phyloP scores from a whole-genome alignment of 2,329 filamentous ascomycete genomes.

The Paradendryphiella salina region DNA sequence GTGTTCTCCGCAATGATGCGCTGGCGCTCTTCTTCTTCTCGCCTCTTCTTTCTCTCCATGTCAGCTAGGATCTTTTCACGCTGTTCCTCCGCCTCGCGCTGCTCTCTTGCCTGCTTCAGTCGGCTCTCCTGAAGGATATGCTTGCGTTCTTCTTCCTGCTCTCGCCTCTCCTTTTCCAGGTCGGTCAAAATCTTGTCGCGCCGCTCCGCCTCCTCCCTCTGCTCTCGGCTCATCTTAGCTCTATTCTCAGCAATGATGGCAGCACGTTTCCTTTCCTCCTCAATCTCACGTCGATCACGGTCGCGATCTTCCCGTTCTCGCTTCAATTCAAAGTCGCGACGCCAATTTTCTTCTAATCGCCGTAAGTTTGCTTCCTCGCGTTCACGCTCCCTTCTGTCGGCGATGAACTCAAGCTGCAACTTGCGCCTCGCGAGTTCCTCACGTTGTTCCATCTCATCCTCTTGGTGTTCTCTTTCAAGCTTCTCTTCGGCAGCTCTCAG shows the following conservation, averaged over 20 bases:
- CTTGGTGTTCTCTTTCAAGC: conserved; percentile 42
- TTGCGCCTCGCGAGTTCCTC: conserved; percentile 44
- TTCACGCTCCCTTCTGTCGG: conserved; percentile 40
- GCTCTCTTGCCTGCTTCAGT: conserved; percentile 33
- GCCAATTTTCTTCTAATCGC: conserved; percentile 35
- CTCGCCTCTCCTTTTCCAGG: conserved; percentile 30
- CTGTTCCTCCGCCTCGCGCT: conserved; percentile 31
- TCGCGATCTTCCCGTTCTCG: conserved; percentile 37
- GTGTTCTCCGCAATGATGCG: conserved; percentile 41
- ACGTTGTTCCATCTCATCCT: conserved; percentile 40
- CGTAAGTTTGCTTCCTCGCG: conserved; percentile 34
- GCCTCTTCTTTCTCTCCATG: conserved; percentile 46
- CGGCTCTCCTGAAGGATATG: conserved; percentile 39
- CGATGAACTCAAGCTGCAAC: conserved; percentile 44
- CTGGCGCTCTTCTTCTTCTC: conserved; percentile 36
- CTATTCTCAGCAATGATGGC: conserved; percentile 47
- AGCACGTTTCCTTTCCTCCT: conserved; percentile 48
- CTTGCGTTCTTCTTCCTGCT: conserved; percentile 34
- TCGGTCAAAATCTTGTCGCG: conserved; percentile 34
- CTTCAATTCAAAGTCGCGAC: conserved; percentile 40
- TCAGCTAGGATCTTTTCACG: conserved; percentile 39
- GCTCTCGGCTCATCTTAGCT: conserved; percentile 38
- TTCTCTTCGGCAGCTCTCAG: conserved; percentile 45
- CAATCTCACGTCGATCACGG: conserved; percentile 45
- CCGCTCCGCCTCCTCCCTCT: conserved; percentile 30